A percentile compares a stretch with the other conserved stretches of the same genome.
Evolutionary conservation across 2,329 filamentous ascomycete genomes (phyloP).

Genomic region (Helicocarpus griseus): DNA sequence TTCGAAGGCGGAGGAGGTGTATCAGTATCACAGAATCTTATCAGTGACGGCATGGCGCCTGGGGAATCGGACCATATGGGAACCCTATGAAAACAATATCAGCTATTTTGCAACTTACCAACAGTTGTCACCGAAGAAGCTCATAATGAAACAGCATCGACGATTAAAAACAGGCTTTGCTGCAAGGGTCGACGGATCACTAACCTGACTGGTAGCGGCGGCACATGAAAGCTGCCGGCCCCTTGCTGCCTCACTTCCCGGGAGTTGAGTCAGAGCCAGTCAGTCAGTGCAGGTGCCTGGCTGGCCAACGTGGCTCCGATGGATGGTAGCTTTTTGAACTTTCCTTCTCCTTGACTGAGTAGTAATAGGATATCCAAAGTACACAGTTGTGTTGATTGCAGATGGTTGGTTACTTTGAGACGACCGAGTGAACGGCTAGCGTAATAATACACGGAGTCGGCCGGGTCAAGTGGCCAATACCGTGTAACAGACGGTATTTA

Average conservation of each 20-base stretch:
- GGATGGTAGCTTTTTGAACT: no score
- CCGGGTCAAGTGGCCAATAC: no score
- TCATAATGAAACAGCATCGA: not conserved
- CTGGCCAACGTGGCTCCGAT: not conserved
- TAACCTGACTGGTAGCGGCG: no score
- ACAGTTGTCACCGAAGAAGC: not conserved
- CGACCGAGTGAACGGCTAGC: no score
- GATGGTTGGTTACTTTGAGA: no score
- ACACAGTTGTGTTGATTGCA: no score
- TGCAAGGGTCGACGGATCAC: not conserved
- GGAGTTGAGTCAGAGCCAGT: not conserved
- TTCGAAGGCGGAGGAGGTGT: not conserved
- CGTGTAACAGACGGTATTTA: no score
- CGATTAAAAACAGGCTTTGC: not conserved
- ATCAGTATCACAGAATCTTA: not conserved
- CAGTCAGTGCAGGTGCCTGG: not conserved
- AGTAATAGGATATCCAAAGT: no score
- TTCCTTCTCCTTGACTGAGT: no score
- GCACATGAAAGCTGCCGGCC: not conserved
- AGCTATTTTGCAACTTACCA: not conserved
- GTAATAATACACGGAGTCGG: no score
- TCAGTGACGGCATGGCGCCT: no score
- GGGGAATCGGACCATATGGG: no score
- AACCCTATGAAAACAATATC: not conserved
- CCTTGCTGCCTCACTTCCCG: not conserved